Evolutionary conservation across 805 yeast species (phyloP).

Genomic region (Debaryomyces maramus): DNA sequence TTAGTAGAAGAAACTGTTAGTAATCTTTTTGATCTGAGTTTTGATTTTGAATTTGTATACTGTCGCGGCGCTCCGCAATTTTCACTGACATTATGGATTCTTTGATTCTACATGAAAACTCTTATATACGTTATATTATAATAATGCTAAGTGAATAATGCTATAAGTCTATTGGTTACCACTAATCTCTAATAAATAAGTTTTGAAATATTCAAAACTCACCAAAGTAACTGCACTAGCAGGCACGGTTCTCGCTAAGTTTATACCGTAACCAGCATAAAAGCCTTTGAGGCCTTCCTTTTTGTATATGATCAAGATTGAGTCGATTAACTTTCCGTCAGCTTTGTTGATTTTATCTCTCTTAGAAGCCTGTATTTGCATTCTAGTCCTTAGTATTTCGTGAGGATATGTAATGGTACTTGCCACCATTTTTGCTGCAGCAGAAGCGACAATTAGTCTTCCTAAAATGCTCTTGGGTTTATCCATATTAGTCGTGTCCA

Average conservation of each 20-base stretch:
- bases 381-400: constrained; percentile 87
- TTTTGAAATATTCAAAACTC: constrained; percentile 80
- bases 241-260: constrained; percentile 88
- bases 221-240: constrained; percentile 94
- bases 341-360: constrained; percentile 17
- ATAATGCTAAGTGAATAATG: constrained; percentile 5
- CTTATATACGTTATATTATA: no score
- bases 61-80: no score
- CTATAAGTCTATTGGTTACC: constrained; percentile 16
- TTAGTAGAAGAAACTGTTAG: background rate
- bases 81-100: no score
- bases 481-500: constrained; percentile 5
- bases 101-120: no score
- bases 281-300: constrained; percentile 81
- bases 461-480: constrained; percentile 18
- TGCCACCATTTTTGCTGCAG: constrained; percentile 84
- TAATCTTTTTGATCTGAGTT: background rate
- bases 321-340: constrained; percentile 24
- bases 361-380: constrained; percentile 61
- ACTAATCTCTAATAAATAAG: constrained; percentile 44
- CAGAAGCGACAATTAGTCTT: constrained; percentile 57
- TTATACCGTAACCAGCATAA: constrained; percentile 86
- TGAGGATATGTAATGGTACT: constrained; percentile 91
- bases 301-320: constrained; percentile 43
- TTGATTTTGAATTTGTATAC: background rate